These are phyloP conservation scores for Sindora glabra DNA, from an alignment of 306 rosid species.

Conservation along the genomic window DNA sequence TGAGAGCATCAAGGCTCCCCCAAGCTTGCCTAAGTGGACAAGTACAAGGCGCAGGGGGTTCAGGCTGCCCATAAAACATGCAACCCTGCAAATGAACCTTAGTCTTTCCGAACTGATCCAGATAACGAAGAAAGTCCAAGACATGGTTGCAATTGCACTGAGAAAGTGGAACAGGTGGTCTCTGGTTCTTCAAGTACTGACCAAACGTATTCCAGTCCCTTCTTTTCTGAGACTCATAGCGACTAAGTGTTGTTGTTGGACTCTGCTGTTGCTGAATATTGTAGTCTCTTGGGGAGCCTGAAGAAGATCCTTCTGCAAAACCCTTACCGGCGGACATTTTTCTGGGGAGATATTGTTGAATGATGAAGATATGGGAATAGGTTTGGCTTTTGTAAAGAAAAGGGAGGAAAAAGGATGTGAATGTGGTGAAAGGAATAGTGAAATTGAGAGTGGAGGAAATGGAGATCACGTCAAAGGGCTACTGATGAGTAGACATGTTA, in stretches of 20 bases:
- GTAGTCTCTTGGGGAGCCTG: slow-evolving; percentile 23
- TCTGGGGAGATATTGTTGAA: background rate
- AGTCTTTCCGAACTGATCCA: slow-evolving; percentile 94
- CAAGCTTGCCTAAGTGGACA: slow-evolving; percentile 93
- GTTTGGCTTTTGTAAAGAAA: background rate
- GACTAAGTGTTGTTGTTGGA: slow-evolving; percentile 58
- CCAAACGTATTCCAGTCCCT: slow-evolving; percentile 99
- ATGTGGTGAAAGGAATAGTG: slow-evolving; percentile 82
- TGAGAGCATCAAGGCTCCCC: slow-evolving; percentile 96
- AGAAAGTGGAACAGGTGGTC: slow-evolving; percentile 75
- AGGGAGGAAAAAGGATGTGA: slow-evolving; percentile 49
- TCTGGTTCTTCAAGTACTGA: slow-evolving; percentile 76
- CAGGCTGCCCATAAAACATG: slow-evolving; percentile 87
- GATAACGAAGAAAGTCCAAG: slow-evolving; percentile 71
- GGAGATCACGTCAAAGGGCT: slow-evolving; percentile 67
- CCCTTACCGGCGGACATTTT: slow-evolving; percentile 51
- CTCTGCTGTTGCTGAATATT: slow-evolving; percentile 10
- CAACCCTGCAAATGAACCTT: slow-evolving; percentile 89
- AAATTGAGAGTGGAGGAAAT: slow-evolving; percentile 21
- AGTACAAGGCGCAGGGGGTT: slow-evolving; percentile 92
- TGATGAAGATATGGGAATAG: slow-evolving; percentile 1
- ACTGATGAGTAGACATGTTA: slow-evolving; percentile 68
- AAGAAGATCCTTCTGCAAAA: slow-evolving; percentile 51
- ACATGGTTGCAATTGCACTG: slow-evolving; percentile 86
- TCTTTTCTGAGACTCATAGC: slow-evolving; percentile 89